These are phyloP conservation scores for Coemansia sp. DNA, from an alignment of 192 early-diverging fungal species.

Conservation along the genomic window DNA sequence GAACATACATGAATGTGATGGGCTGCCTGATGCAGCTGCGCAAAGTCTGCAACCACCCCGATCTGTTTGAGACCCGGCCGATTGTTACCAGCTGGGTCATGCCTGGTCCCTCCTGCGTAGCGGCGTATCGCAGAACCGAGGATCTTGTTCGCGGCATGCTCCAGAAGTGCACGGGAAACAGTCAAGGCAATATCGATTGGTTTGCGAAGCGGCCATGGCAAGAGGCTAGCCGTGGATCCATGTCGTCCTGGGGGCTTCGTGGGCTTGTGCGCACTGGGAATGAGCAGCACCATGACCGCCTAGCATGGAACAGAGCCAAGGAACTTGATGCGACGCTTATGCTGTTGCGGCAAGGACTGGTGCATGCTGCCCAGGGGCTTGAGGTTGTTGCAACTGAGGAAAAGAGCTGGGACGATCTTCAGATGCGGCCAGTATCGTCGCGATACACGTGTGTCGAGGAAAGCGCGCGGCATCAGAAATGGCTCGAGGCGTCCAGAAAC, in stretches of 20 bases:
- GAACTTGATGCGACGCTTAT: slow-evolving; percentile 23
- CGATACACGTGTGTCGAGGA: slow-evolving; percentile 8
- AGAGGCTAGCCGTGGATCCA: neutral
- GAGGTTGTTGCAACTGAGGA: slow-evolving; percentile 10
- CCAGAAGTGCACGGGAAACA: neutral
- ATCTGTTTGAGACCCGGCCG: slow-evolving; percentile 79
- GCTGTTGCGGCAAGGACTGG: slow-evolving; percentile 13
- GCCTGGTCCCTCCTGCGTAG: slow-evolving; percentile 61
- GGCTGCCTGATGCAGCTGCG: slow-evolving; percentile 89
- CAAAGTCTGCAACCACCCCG: slow-evolving; percentile 95
- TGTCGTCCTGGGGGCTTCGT: slow-evolving; percentile 16
- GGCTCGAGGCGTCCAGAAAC: slow-evolving; percentile 3
- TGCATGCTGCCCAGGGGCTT: slow-evolving; percentile 15
- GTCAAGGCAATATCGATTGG: neutral
- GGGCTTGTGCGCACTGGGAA: slow-evolving; percentile 12
- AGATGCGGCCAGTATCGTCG: slow-evolving; percentile 24
- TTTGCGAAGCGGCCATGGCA: slow-evolving; percentile 4
- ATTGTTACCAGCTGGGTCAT: slow-evolving; percentile 62
- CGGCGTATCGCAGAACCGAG: slow-evolving; percentile 60
- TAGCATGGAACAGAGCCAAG: slow-evolving; percentile 9
- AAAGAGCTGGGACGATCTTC: slow-evolving; percentile 23
- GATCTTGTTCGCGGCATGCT: slow-evolving; percentile 55
- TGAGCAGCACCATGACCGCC: slow-evolving; percentile 1
- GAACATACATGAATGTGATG: slow-evolving; percentile 75
- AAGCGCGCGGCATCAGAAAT: neutral